Evolutionary conservation across 768 basidiomycete genomes (phyloP).

Genomic region (Leccinum subgranulosum): DNA sequence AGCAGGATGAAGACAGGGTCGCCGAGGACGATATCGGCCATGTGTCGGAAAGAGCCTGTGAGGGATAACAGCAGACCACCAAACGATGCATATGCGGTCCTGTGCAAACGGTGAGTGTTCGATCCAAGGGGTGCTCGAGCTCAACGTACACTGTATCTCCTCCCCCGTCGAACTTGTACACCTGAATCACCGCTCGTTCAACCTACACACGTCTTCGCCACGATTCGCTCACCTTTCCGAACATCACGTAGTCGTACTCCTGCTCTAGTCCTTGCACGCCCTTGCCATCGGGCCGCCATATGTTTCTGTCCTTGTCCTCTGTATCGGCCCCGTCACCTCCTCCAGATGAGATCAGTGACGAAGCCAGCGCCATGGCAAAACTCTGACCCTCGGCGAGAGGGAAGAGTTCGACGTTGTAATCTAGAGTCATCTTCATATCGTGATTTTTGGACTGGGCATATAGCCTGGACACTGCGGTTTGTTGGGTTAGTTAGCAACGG

Average conservation of each 20-base stretch:
- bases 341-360: constrained; percentile 61
- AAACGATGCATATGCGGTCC: constrained; percentile 95
- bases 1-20: constrained; percentile 90
- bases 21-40: constrained; percentile 89
- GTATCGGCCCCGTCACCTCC: constrained; percentile 51
- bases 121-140: background rate
- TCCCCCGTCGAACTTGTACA: constrained; percentile 94
- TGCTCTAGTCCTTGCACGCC: constrained; percentile 81
- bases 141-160: constrained; percentile 72
- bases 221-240: constrained; percentile 71
- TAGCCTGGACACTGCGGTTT: constrained; percentile 78
- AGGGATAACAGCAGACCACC: constrained; percentile 94
- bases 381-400: constrained; percentile 64
- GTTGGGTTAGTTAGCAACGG: constrained; percentile 11
- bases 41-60: constrained; percentile 87
- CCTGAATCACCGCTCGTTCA: constrained; percentile 43
- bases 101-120: constrained; percentile 30
- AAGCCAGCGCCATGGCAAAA: constrained; percentile 84
- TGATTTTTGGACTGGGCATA: constrained; percentile 88
- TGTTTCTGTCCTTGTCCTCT: constrained; percentile 72
- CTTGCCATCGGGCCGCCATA: constrained; percentile 86
- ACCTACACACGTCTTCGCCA: background rate
- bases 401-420: constrained; percentile 92
- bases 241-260: constrained; percentile 99
- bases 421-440: constrained; percentile 89